Evolutionary conservation across 1,284 basidiomycete species (phyloP), one percentile per base, ranked within the genome.

Genomic region (Fomitopsis betulina): DNA sequence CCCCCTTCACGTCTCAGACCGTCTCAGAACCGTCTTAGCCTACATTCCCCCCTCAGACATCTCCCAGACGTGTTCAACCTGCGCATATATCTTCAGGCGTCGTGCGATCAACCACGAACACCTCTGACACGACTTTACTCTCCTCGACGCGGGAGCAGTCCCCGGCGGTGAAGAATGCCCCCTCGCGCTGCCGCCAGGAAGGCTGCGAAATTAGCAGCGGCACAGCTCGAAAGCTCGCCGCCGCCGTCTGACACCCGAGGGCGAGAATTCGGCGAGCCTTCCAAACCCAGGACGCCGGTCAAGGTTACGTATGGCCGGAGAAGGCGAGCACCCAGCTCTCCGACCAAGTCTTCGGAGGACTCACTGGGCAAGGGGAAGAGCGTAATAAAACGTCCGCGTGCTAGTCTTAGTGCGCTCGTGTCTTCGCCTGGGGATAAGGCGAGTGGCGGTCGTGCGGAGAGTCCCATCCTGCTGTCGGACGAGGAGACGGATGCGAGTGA

Each of bases 151-250:
- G 23, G 6, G 45, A 27, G 12, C 13, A 25, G 25, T 1, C 9
- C 19, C n/a, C n/a, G 6, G 49, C 8, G 49, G 45, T 19, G 54
- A 45, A 12, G 32, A 12, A 56, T 56, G 35, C 60, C 63, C 3
- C 61, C 63, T 17, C 69, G 70, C 21, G 65, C 65, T 4, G 70
- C 69, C 3, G 67, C 68, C 17, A 64, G 58, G 43, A 68, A 64
- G 53, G 68, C 71, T 5, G 58, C 66, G n/a, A 56, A 45, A 23
- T 57, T 65, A 10, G 63, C 67, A 17, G 65, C 68, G 15, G 63
- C 66, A 42, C 70, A 72, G 61, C 60, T 69, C 35, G 61, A 63
- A 39, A 68, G 65, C 53, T 70, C 69, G 5, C 61, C 65, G 19
- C 45, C 57, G n/a, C 59, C 58, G 32, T 63, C 63, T 19, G 67